Percentiles rank a stretch among this genome's conserved stretches.
phyloP scores from a whole-genome alignment of 2,329 filamentous ascomycete species.

The Alternaria burnsii region DNA sequence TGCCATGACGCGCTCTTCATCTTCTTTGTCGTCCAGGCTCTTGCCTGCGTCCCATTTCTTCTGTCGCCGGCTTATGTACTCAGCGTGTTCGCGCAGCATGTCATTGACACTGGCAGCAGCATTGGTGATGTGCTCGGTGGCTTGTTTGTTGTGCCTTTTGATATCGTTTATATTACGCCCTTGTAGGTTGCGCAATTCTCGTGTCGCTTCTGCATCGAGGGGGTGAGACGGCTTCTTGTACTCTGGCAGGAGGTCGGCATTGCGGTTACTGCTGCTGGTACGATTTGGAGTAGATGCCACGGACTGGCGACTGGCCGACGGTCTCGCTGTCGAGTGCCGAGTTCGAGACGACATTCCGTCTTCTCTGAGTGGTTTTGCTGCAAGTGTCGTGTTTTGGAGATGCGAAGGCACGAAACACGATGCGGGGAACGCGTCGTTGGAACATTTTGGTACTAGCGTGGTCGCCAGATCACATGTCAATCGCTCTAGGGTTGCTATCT shows the following conservation, averaged over 20 bases:
- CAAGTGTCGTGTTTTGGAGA: not conserved
- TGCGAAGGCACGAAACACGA: not conserved
- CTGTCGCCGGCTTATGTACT: conserved; percentile 47
- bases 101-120: conserved; percentile 66
- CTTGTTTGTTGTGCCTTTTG: conserved; percentile 58
- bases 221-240: conserved; percentile 64
- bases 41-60: conserved; percentile 48
- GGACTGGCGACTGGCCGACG: conserved; percentile 24
- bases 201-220: conserved; percentile 58
- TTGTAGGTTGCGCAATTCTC: conserved; percentile 57
- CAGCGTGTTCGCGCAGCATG: conserved; percentile 53
- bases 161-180: conserved; percentile 55
- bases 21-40: conserved; percentile 50
- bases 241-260: conserved; percentile 51
- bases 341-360: conserved; percentile 35
- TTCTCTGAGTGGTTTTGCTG: not conserved
- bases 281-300: conserved; percentile 3
- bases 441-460: conserved; percentile 3
- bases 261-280: conserved; percentile 12
- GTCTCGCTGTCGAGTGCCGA: conserved; percentile 20
- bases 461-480: conserved; percentile 13
- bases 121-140: conserved; percentile 57
- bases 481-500: not conserved
- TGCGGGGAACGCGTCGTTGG: conserved; percentile 12
- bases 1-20: conserved; percentile 51